Base-by-base conservation (phyloP, 495 filamentous ascomycete species). In the Penicillium bovifimosum region DNA sequence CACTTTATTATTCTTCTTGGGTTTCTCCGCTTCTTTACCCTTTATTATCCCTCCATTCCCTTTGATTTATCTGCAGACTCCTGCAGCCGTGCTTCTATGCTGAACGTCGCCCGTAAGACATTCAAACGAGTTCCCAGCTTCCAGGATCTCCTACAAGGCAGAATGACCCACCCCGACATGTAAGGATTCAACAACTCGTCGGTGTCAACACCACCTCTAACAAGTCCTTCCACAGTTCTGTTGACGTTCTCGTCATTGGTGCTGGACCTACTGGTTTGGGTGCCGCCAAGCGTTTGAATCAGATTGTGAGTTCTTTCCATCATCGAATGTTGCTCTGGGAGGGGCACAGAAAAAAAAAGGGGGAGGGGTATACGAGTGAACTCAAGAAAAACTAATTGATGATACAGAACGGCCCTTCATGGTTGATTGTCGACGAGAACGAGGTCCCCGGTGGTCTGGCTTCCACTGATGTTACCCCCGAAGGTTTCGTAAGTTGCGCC, bases 191-290 rank as follows among this genome's bases (percentile, higher is more conserved):
- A 43, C 38, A 29, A 52, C 46, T 24, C 34, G 42, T 17, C 16
- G 10, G 10, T 29, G 16, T 38, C 27, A 14, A 46, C 34, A 45
- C 18, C n/a, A 17, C 10, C 11, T 7, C 64, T 69, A 24, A 70
- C 67, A 55, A 52, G 44, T 48, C 14, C 39, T 61, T 42, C 53
- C 53, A 17, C 62, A 96, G 91, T 69, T 84, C 87, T 55, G 90
- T 99, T 68, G 95, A 99, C 74, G 86, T 99, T 59, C 88, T 99
- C 62, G 85, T 99, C 74, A 96, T 99, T 80, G 93, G 93, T 61
- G 93, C 93, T 73, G 93, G 93, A 60, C 93, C 93, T 52, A 97
- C 93, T 60, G 93, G 93, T 60, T 79, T 96, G 60, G 93, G 93
- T 76, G 93, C 93, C 64, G 93, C 92, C 48, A 99, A 99, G 79